A percentile compares a stretch with the other conserved stretches of the same genome.
Evolutionary conservation across 1,284 basidiomycete species (phyloP).

Genomic region (Fistulina hepatica): DNA sequence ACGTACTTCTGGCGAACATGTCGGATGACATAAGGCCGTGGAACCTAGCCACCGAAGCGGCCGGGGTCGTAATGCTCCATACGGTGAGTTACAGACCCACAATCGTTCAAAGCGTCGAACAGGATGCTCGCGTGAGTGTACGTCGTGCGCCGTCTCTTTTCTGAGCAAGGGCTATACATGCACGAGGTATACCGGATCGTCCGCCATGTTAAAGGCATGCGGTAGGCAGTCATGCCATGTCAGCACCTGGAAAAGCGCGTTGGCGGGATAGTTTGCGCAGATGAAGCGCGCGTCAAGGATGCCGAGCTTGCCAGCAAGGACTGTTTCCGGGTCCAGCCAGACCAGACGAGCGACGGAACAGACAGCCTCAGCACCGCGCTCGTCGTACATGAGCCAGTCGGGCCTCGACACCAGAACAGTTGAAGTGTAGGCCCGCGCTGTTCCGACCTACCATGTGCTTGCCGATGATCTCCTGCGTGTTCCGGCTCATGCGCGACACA

Average conservation of each 20-base stretch:
- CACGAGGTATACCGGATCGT: neutral
- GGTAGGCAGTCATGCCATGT: neutral
- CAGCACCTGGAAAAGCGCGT: neutral
- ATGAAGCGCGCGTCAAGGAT: conserved; percentile 1
- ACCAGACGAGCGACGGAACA: neutral
- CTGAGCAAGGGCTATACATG: neutral
- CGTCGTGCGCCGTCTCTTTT: neutral
- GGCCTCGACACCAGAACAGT: conserved; percentile 1
- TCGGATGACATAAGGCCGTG: neutral
- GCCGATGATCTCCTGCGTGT: neutral
- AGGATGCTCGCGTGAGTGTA: neutral
- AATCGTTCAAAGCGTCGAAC: neutral
- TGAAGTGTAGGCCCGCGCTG: neutral
- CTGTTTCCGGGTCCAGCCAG: neutral
- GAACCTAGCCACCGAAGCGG: neutral
- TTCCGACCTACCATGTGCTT: neutral
- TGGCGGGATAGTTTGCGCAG: neutral
- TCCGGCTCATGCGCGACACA: neutral
- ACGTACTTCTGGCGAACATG: neutral
- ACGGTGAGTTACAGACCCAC: conserved; percentile 1
- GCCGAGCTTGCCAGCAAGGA: neutral
- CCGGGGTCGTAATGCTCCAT: neutral
- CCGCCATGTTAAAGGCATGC: conserved; percentile 1
- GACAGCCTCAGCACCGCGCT: neutral
- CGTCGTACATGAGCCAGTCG: neutral